phyloP scores from a whole-genome alignment of 169 alveolate species.

The Eimeria sp. region DNA sequence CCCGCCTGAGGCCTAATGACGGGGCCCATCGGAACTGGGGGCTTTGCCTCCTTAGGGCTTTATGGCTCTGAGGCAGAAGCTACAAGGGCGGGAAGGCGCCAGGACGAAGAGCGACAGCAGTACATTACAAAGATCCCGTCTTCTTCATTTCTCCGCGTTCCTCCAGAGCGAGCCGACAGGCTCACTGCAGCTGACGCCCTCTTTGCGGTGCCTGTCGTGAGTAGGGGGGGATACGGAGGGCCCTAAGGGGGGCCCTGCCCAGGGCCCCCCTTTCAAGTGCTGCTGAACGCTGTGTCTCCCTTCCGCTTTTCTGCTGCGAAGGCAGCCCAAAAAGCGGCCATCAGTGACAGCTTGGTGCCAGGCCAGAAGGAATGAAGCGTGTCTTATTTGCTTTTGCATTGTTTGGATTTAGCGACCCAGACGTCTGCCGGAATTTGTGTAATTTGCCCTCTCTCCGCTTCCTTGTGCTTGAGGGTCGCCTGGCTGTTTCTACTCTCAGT shows the following conservation, averaged over 20 bases:
- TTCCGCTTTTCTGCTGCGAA: background rate
- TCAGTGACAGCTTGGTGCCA: background rate
- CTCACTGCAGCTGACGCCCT: conserved; percentile 48
- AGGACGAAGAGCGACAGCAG: conserved; percentile 65
- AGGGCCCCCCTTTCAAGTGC: background rate
- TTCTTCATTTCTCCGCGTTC: conserved; percentile 59
- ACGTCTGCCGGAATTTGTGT: background rate
- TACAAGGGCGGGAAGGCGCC: conserved; percentile 54
- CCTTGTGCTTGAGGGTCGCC: background rate
- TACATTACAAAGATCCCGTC: conserved; percentile 79
- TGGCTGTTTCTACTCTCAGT: background rate
- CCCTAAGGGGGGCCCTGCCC: background rate
- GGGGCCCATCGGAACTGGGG: conserved; percentile 43
- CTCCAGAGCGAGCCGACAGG: conserved; percentile 10
- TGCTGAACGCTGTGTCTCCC: background rate
- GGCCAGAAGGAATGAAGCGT: background rate
- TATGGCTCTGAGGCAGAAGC: conserved; percentile 31
- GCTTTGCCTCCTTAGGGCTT: conserved; percentile 18
- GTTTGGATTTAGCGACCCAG: background rate
- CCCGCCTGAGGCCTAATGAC: conserved; percentile 42
- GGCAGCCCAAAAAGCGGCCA: background rate
- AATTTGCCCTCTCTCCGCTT: background rate
- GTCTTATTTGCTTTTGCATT: background rate
- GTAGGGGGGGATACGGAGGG: background rate
- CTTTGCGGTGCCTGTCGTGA: conserved; percentile 39